phyloP scores from a whole-genome alignment of 2,329 filamentous ascomycete genomes.

The Alternaria triticimaculans region DNA sequence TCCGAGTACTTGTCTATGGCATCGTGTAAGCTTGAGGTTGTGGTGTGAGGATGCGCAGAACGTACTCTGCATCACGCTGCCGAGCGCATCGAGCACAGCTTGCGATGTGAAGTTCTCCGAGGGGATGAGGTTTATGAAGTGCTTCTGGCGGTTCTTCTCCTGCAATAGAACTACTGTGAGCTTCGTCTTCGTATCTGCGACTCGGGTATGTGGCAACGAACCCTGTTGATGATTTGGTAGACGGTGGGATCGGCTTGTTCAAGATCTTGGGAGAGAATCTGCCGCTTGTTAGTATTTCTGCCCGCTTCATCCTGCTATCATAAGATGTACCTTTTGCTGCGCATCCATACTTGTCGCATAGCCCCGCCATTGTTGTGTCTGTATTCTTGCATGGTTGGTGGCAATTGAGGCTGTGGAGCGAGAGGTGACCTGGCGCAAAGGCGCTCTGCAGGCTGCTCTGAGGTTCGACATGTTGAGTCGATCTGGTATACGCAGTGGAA shows the following conservation, averaged over 20 bases:
- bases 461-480: conserved; percentile 50
- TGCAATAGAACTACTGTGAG: conserved; percentile 49
- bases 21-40: conserved; percentile 30
- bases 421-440: conserved; percentile 45
- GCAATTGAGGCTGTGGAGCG: conserved; percentile 36
- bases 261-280: conserved; percentile 82
- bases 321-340: conserved; percentile 56
- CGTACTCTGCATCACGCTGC: conserved; percentile 59
- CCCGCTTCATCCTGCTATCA: not conserved
- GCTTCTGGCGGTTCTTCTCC: conserved; percentile 96
- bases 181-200: conserved; percentile 14
- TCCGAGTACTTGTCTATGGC: conserved; percentile 93
- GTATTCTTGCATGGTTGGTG: conserved; percentile 40
- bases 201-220: conserved; percentile 50
- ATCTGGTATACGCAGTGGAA: conserved; percentile 14
- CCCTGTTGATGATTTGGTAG: conserved; percentile 89
- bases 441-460: conserved; percentile 48
- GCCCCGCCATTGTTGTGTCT: conserved; percentile 47
- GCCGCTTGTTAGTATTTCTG: conserved; percentile 16
- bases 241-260: conserved; percentile 86
- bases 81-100: conserved; percentile 96
- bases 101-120: conserved; percentile 99
- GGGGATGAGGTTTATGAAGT: conserved; percentile 99
- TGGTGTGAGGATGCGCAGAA: conserved; percentile 66
- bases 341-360: conserved; percentile 53